Percentiles rank a stretch among this genome's conserved stretches.
These are phyloP conservation scores for Cercospora zeae-maydis DNA, from an alignment of 2,329 filamentous ascomycete species.

Conservation along the genomic window DNA sequence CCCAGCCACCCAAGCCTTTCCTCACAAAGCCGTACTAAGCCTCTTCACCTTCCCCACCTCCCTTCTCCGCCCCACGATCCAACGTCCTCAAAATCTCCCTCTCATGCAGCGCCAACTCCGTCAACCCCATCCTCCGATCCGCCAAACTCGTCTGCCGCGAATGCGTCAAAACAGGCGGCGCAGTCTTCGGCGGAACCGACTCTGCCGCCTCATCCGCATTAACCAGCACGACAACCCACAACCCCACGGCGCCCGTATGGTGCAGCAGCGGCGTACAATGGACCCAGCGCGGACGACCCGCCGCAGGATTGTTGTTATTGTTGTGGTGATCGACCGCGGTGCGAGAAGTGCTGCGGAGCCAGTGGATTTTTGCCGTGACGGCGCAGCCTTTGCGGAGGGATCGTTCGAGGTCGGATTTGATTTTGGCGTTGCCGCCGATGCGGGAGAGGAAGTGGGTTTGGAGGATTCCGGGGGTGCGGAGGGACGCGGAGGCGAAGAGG, in stretches of 20 bases:
- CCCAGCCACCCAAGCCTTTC: neutral
- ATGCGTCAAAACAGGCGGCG: neutral
- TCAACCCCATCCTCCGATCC: neutral
- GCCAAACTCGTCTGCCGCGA: neutral
- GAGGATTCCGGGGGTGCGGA: slow-evolving; percentile 48
- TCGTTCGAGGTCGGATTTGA: slow-evolving; percentile 51
- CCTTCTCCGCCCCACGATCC: neutral
- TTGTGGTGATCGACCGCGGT: slow-evolving; percentile 9
- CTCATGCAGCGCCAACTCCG: neutral
- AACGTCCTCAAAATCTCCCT: neutral
- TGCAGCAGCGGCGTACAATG: slow-evolving; percentile 73
- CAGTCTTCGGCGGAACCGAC: neutral
- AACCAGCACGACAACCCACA: slow-evolving; percentile 74
- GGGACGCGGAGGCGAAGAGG: slow-evolving; percentile 48
- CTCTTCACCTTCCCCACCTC: neutral
- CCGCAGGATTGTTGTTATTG: slow-evolving; percentile 30
- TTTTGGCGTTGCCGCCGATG: slow-evolving; percentile 48
- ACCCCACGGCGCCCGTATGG: slow-evolving; percentile 62
- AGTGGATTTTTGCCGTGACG: slow-evolving; percentile 70
- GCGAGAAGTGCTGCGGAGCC: slow-evolving; percentile 51
- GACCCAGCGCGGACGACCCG: slow-evolving; percentile 68
- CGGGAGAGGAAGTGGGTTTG: slow-evolving; percentile 48
- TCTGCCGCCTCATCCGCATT: neutral
- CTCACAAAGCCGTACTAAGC: neutral
- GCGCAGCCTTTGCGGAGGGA: slow-evolving; percentile 65